These are phyloP conservation scores for Suillus subaureus DNA, from an alignment of 768 basidiomycete genomes.

Conservation along the genomic window DNA sequence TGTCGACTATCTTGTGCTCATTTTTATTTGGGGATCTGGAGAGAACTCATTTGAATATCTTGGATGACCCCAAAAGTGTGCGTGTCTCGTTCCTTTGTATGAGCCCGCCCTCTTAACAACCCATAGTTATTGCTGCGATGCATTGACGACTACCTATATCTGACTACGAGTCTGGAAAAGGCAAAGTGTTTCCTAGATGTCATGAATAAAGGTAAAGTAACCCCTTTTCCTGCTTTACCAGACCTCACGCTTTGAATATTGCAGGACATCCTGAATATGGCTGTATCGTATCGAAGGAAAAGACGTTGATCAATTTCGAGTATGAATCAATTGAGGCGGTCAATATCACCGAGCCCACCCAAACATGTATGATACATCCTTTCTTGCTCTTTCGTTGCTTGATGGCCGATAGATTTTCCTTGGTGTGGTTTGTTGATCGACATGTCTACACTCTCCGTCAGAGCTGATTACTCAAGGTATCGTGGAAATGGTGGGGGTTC, in stretches of 20 bases:
- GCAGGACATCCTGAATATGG: constrained; percentile 93
- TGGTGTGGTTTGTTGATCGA: constrained; percentile 92
- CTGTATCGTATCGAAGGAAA: constrained; percentile 87
- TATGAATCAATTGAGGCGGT: constrained; percentile 49
- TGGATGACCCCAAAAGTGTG: constrained; percentile 63
- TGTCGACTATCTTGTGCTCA: constrained; percentile 91
- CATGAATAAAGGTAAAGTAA: constrained; percentile 67
- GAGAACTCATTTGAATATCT: constrained; percentile 49
- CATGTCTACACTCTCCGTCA: constrained; percentile 73
- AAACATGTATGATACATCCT: constrained; percentile 37
- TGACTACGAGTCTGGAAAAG: constrained; percentile 64
- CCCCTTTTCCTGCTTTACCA: not conserved
- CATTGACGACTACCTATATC: constrained; percentile 91
- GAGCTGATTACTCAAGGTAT: constrained; percentile 77
- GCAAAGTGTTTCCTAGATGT: constrained; percentile 70
- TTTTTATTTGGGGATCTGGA: constrained; percentile 96
- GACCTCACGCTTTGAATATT: not conserved
- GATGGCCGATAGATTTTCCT: constrained; percentile 66
- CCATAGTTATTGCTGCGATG: constrained; percentile 77
- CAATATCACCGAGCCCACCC: constrained; percentile 52
- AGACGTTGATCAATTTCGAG: constrained; percentile 89
- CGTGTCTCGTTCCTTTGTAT: constrained; percentile 24
- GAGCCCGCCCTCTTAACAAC: not conserved
- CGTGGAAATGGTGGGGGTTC: constrained; percentile 53
- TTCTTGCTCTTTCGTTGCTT: not conserved